Evolutionary conservation across 2,329 filamentous ascomycete species (phyloP).

Genomic region (Arthrobotrys musiformis): DNA sequence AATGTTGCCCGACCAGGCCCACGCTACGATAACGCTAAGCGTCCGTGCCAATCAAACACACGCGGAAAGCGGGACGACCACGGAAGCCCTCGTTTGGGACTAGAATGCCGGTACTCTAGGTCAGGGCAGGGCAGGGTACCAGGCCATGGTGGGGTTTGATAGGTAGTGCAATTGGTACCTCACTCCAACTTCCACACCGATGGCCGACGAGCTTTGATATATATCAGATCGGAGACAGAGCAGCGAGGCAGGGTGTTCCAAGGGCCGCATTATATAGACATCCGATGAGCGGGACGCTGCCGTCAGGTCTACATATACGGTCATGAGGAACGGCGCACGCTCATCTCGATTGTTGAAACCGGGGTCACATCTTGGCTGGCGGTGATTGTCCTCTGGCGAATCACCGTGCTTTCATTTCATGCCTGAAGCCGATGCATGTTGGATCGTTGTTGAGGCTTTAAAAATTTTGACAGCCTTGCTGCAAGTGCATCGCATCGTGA

Average conservation of each 20-base stretch:
- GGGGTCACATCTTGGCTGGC: not conserved
- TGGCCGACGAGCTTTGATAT: too few relatives aligned
- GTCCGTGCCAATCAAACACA: conserved; percentile 9
- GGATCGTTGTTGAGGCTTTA: not conserved
- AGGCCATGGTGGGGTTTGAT: not conserved
- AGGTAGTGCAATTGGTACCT: too few relatives aligned
- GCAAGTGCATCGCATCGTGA: not conserved
- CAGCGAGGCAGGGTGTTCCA: not conserved
- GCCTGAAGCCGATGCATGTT: not conserved
- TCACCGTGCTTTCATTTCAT: not conserved
- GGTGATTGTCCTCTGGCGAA: not conserved
- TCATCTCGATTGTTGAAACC: conserved; percentile 32
- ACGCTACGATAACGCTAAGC: not conserved
- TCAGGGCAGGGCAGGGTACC: too few relatives aligned
- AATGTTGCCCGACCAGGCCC: conserved; percentile 13
- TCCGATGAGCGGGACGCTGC: not conserved
- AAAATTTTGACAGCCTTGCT: conserved; percentile 22
- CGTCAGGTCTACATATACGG: not conserved
- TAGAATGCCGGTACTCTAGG: not conserved
- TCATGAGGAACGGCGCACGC: not conserved
- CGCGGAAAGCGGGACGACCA: conserved; percentile 37
- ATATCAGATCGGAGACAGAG: not conserved
- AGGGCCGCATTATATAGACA: conserved; percentile 8
- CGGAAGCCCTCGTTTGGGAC: conserved; percentile 17
- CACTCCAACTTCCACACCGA: too few relatives aligned